Percentiles rank a stretch among this genome's conserved stretches.
These are phyloP conservation scores for Leccinum pellstonianum DNA, from an alignment of 768 basidiomycete species.

Conservation along the genomic window DNA sequence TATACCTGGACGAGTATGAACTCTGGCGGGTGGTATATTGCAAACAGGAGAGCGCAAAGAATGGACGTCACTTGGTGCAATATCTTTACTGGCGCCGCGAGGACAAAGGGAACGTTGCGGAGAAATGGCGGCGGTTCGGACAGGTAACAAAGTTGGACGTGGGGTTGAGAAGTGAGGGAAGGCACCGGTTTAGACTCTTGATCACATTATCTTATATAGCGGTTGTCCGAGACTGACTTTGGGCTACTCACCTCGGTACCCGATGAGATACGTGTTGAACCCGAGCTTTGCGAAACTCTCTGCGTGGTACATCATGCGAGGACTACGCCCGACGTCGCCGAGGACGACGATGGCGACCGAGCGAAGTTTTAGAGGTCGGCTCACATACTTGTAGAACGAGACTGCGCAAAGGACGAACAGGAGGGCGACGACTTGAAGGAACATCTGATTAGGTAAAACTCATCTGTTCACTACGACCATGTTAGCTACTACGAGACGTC, in stretches of 20 bases:
- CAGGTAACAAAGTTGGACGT: constrained; percentile 66
- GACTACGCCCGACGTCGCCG: constrained; percentile 94
- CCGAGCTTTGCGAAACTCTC: constrained; percentile 82
- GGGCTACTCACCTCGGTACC: constrained; percentile 68
- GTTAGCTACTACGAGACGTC: constrained; percentile 14
- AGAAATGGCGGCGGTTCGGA: constrained; percentile 57
- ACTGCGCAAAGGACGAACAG: constrained; percentile 17
- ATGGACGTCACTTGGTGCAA: constrained; percentile 64
- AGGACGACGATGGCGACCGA: constrained; percentile 90
- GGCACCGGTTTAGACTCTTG: constrained; percentile 77
- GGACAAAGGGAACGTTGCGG: constrained; percentile 56
- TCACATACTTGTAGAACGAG: constrained; percentile 17
- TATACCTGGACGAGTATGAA: constrained; percentile 88
- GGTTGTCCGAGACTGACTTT: neutral
- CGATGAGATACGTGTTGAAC: constrained; percentile 79
- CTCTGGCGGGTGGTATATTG: constrained; percentile 67
- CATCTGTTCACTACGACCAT: constrained; percentile 10
- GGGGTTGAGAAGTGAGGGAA: constrained; percentile 64
- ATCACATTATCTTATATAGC: neutral
- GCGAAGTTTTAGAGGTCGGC: constrained; percentile 41
- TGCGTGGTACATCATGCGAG: constrained; percentile 98
- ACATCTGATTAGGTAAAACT: constrained; percentile 2
- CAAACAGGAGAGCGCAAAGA: constrained; percentile 57
- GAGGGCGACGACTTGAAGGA: constrained; percentile 7
- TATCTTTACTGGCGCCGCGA: constrained; percentile 83